Conservation (phyloP, 345 rosid species). For the Aquilaria sinensis region DNA sequence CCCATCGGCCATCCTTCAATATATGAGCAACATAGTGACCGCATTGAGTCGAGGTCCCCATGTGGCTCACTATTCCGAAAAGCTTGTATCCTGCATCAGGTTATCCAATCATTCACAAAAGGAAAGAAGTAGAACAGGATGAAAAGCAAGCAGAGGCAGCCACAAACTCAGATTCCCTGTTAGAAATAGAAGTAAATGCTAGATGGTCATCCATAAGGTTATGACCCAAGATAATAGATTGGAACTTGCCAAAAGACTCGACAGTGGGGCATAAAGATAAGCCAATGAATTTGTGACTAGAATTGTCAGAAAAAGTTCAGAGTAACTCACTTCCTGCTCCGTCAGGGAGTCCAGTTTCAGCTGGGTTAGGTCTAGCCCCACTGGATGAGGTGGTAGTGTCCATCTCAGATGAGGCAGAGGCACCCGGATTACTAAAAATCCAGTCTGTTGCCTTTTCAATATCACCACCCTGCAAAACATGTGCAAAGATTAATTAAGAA, state of each 20-base stretch:
- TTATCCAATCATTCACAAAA: neutral
- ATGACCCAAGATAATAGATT: too few species aligned
- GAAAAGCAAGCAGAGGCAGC: neutral
- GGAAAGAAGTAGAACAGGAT: neutral
- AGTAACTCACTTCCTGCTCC: conserved; percentile 91
- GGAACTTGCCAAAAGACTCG: too few species aligned
- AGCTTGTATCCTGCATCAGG: conserved; percentile 69
- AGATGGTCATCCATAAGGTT: neutral
- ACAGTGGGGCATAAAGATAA: too few species aligned
- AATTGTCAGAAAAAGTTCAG: neutral
- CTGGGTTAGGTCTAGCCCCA: conserved; percentile 22
- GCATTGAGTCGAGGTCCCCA: conserved; percentile 90
- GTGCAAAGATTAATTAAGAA: neutral
- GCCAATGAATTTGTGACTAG: too few species aligned
- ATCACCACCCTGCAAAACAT: conserved; percentile 64
- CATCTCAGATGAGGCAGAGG: conserved; percentile 61
- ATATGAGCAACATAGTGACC: conserved; percentile 97
- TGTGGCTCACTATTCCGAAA: conserved; percentile 90
- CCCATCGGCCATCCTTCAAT: conserved; percentile 83
- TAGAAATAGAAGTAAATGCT: neutral
- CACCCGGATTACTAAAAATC: conserved; percentile 91
- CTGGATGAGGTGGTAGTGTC: conserved; percentile 57
- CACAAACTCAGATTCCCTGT: too few species aligned
- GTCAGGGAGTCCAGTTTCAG: conserved; percentile 48
- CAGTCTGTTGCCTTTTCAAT: conserved; percentile 97